Evolutionary conservation across 1,284 basidiomycete species (phyloP).

Genomic region (Dichomitus squalens): DNA sequence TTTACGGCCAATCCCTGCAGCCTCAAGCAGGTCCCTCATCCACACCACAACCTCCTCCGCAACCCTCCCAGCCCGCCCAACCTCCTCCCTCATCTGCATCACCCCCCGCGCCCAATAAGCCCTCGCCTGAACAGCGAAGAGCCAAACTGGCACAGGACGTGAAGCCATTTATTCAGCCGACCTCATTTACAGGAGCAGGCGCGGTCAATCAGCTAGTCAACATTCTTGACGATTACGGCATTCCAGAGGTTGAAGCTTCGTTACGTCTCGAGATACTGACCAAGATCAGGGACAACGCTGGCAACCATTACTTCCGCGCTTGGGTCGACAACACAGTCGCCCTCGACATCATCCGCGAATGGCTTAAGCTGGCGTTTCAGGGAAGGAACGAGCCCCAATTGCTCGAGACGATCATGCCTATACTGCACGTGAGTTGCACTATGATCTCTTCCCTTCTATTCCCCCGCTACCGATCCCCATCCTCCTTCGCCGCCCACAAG

Average conservation of each 20-base stretch:
- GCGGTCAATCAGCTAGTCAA: conserved; percentile 61
- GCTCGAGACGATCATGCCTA: conserved; percentile 78
- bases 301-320: conserved; percentile 81
- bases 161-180: conserved; percentile 53
- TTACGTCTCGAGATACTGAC: conserved; percentile 70
- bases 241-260: conserved; percentile 59
- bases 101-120: conserved; percentile 29
- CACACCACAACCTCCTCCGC: conserved; percentile 1
- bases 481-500: too few relatives aligned
- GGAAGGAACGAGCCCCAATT: conserved; percentile 57
- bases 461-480: not conserved
- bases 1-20: conserved; percentile 37
- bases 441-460: not conserved
- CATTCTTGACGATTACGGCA: conserved; percentile 59
- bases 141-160: conserved; percentile 52
- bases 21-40: conserved; percentile 22
- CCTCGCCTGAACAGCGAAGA: conserved; percentile 35
- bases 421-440: conserved; percentile 70
- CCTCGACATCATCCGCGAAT: conserved; percentile 76
- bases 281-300: conserved; percentile 78
- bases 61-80: not conserved
- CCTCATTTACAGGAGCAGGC: conserved; percentile 67
- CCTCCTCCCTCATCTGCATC: conserved; percentile 7
- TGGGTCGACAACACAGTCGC: conserved; percentile 75
- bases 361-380: conserved; percentile 68